These are phyloP conservation scores for Sugiyamaella valdiviana DNA, from an alignment of 805 yeast species.

Conservation along the genomic window DNA sequence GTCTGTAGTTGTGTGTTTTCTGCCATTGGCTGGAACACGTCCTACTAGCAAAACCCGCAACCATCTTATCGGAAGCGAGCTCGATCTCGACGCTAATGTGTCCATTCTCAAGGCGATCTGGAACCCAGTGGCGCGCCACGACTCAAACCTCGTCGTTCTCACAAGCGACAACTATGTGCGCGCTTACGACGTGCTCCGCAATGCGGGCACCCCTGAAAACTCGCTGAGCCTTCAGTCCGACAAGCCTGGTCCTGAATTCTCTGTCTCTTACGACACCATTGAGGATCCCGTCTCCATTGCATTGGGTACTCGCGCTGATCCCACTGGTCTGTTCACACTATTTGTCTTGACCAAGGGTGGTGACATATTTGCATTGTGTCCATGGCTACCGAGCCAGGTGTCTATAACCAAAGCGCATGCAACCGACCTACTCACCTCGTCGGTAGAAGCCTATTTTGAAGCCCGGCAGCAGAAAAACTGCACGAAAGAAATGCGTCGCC, in stretches of 20 bases:
- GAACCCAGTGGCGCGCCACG: slow-evolving; percentile 40
- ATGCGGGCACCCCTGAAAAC: slow-evolving; percentile 9
- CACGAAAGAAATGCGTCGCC: slow-evolving; percentile 2
- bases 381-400: slow-evolving; percentile 51
- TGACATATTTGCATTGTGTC: slow-evolving; percentile 55
- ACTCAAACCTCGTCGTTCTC: slow-evolving; percentile 41
- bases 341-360: slow-evolving; percentile 50
- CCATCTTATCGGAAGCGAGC: slow-evolving; percentile 1
- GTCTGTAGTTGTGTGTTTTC: slow-evolving; percentile 28
- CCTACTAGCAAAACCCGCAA: background rate
- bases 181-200: slow-evolving; percentile 34
- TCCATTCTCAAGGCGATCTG: slow-evolving; percentile 38
- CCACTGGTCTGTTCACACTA: slow-evolving; percentile 45
- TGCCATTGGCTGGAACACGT: slow-evolving; percentile 27
- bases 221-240: background rate
- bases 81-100: background rate
- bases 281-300: slow-evolving; percentile 34
- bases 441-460: slow-evolving; percentile 26
- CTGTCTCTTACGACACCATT: slow-evolving; percentile 1
- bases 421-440: slow-evolving; percentile 32
- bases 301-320: slow-evolving; percentile 38
- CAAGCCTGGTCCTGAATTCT: slow-evolving; percentile 22
- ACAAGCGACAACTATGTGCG: slow-evolving; percentile 31
- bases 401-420: slow-evolving; percentile 33
- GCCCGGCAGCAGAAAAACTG: background rate